These are phyloP conservation scores for Suillus tomentosus DNA, from an alignment of 768 basidiomycete genomes.

Conservation along the genomic window DNA sequence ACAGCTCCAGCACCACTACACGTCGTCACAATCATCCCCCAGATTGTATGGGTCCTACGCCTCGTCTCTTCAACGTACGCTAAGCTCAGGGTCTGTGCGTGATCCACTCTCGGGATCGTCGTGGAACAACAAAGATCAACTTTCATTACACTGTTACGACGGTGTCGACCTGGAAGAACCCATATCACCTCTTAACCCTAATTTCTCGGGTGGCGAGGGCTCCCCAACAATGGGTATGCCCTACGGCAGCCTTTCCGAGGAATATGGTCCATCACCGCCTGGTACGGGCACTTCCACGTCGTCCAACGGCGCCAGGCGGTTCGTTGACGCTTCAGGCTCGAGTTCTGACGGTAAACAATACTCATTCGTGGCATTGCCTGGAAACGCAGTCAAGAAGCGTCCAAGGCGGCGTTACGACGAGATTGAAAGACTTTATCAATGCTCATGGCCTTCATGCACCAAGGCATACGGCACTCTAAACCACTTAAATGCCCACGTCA, in stretches of 20 bases:
- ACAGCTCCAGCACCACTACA: constrained; percentile 45
- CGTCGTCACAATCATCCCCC: constrained; percentile 32
- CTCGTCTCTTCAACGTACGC: constrained; percentile 46
- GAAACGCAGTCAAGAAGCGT: constrained; percentile 80
- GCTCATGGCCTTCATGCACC: constrained; percentile 74
- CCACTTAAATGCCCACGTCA: constrained; percentile 96
- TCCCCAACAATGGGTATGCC: constrained; percentile 38
- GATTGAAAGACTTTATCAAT: constrained; percentile 91
- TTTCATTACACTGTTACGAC: constrained; percentile 35
- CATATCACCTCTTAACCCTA: constrained; percentile 55
- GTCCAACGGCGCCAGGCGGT: constrained; percentile 38
- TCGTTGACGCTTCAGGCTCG: constrained; percentile 29
- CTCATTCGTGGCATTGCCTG: constrained; percentile 79
- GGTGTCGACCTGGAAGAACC: constrained; percentile 46
- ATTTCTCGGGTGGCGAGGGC: constrained; percentile 47
- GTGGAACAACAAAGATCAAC: constrained; percentile 34
- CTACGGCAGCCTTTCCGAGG: constrained; percentile 48
- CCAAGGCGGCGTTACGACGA: constrained; percentile 90
- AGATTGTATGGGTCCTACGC: constrained; percentile 41
- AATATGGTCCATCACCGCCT: constrained; percentile 63
- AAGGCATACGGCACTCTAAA: constrained; percentile 95
- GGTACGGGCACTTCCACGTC: constrained; percentile 63
- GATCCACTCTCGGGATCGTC: constrained; percentile 38
- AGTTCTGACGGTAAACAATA: constrained; percentile 66
- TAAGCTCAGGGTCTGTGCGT: constrained; percentile 46